Evolutionary conservation across 768 basidiomycete genomes (phyloP), one percentile per base, ranked within the genome.

Genomic region (Lentinula lateritia): DNA sequence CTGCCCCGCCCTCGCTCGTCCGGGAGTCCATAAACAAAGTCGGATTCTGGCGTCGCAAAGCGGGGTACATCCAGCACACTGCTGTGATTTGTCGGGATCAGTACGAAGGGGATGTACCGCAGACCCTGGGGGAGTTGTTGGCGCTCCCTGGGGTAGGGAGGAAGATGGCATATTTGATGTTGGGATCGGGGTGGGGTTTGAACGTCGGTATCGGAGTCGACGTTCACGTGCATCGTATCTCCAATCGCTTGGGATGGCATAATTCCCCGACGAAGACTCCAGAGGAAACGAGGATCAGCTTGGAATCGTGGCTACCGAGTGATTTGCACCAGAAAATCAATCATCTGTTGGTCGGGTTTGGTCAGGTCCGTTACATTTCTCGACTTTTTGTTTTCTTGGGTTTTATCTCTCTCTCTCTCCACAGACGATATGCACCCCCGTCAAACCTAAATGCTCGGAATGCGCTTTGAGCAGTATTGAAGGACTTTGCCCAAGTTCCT

Each of bases 141-240:
- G 89, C 89, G 5, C 74, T 98, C 10, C 87, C 87, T 1, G 96
- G 96, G 0, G 95, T 98, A 0, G 96, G 96, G 0, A 96, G 95
- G 0, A 98, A 99, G 73, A 97, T 98, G 94, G 93, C 93, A 0
- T 96, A 92, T 73, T 72, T 97, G 39, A 77, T 86, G 1, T 78
- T 96, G 2, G 93, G 94, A 65, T 83, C 83, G 28, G 93, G 92
- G 1, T 96, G 92, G 93, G 82, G 28, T 2, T 28, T 28, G 50
- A 93, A 94, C 66, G 78, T 82, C 28, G 96, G 96, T 1, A 96
- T 98, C 38, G 96, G 95, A 0, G 96, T 98, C 0, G 96, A 99
- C 66, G 90, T 93, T 0, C 96, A 99, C 71, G 95, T 98, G 6
- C 95, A 98, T 66, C 80, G 96, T 6, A 98, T 99, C 58, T 95